Evolutionary conservation across 1,284 basidiomycete species (phyloP).

Genomic region (Porodaedalea pini): DNA sequence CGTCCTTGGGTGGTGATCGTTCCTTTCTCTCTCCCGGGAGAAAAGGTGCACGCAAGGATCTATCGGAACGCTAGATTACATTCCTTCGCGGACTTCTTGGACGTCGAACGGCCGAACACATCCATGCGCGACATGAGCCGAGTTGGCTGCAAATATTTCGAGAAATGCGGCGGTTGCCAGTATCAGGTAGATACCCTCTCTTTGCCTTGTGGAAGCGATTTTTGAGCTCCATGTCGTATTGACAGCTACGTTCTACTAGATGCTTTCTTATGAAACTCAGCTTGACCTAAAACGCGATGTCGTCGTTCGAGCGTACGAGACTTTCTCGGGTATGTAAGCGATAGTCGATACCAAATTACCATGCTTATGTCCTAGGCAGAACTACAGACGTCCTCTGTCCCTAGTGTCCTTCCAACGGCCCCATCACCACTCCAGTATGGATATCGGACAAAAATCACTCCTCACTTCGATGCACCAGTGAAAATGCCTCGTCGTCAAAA

Average conservation of each 20-base stretch:
- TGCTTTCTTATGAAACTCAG: slow-evolving; percentile 86
- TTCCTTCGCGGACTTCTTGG: slow-evolving; percentile 74
- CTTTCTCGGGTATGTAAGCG: slow-evolving; percentile 60
- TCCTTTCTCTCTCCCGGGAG: slow-evolving; percentile 81
- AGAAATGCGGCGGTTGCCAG: slow-evolving; percentile 75
- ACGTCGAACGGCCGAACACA: slow-evolving; percentile 62
- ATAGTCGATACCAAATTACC: neutral
- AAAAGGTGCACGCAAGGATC: slow-evolving; percentile 69
- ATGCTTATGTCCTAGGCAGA: slow-evolving; percentile 34
- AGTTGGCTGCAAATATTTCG: slow-evolving; percentile 84
- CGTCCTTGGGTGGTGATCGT: slow-evolving; percentile 77
- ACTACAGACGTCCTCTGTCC: slow-evolving; percentile 57
- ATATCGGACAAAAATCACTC: slow-evolving; percentile 96
- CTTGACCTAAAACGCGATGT: slow-evolving; percentile 84
- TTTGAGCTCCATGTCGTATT: neutral
- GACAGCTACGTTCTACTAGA: slow-evolving; percentile 40
- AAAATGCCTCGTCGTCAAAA: slow-evolving; percentile 41
- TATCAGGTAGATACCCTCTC: slow-evolving; percentile 52
- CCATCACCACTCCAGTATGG: slow-evolving; percentile 85
- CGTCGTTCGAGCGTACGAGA: slow-evolving; percentile 82
- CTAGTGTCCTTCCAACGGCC: slow-evolving; percentile 73
- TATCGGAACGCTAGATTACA: slow-evolving; percentile 65
- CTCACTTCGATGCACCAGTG: slow-evolving; percentile 87
- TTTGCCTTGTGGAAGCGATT: neutral
- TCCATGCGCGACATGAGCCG: slow-evolving; percentile 62